Base-by-base conservation (phyloP, 2,329 filamentous ascomycete genomes). In the Saccharata proteae region DNA sequence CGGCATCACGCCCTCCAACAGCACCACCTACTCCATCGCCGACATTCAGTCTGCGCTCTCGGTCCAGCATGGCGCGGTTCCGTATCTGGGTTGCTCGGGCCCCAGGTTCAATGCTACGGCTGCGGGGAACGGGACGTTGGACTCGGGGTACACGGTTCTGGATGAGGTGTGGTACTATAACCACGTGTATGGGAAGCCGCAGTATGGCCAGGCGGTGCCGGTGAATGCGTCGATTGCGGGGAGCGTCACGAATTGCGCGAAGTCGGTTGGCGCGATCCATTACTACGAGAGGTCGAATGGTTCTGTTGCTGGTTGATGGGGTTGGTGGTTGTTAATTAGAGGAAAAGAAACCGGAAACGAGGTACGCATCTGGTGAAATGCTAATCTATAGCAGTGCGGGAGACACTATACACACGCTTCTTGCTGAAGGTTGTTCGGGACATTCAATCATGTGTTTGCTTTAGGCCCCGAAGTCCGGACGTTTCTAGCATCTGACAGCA, bases 131-230 rank as follows among this genome's bases (percentile, higher is more conserved):
- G 65, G 66, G 13, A 65, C 62, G 3, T 43, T 45, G 2, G 74
- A 79, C 43, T 65, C 58, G 34, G 74, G 75, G 2, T 55, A 56
- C 39, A 78, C 72, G 2, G 58, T 65, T 18, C 41, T 80, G 28
- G 65, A 49, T 36, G 75, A 80, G 60, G 61, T 75, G 9, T 80
- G 74, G 73, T 80, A 79, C 46, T 78, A 77, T 44, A 64, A 69
- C 49, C 66, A 77, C 49, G 67, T 70, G 31, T 44, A 61, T 34
- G 74, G 74, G 3, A 51, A 61, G 11, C 65, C 71, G 5, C 75
- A 78, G 54, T 54, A 62, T 33, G 59, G 57, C 2, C 49, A 65
- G 23, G 61, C 55, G 7, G 44, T 67, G 15, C 58, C 62, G 4
- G 57, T 63, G 3, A 63, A 67, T 34, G 69, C 56, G 12, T 53